Evolutionary conservation across 2,329 filamentous ascomycete genomes (phyloP).

Genomic region (Aaosphaeria arxii): DNA sequence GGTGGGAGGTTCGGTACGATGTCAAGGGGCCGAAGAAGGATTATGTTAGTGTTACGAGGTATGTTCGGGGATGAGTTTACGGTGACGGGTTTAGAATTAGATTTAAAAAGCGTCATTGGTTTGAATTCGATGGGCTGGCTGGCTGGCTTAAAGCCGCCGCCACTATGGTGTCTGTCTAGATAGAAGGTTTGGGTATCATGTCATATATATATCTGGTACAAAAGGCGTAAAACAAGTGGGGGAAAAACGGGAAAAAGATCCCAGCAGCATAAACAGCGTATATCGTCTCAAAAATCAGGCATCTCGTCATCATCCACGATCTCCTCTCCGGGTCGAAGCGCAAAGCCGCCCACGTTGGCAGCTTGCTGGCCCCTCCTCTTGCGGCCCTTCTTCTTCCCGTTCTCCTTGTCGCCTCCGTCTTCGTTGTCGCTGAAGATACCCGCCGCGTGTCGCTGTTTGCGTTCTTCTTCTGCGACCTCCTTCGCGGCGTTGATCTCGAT

Average conservation of each 20-base stretch:
- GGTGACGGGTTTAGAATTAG: no score
- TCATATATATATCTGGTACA: no score
- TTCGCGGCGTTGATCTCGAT: slow-evolving; percentile 35
- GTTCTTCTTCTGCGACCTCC: slow-evolving; percentile 33
- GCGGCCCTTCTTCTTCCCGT: slow-evolving; percentile 17
- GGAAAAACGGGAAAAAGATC: no score
- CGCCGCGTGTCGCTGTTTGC: slow-evolving; percentile 31
- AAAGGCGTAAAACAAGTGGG: no score
- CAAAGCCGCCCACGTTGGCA: slow-evolving; percentile 23
- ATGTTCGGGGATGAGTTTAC: slow-evolving; percentile 4
- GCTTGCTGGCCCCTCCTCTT: slow-evolving; percentile 24
- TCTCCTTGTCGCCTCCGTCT: slow-evolving; percentile 7
- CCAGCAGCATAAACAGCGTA: no score
- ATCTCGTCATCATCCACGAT: slow-evolving; percentile 17
- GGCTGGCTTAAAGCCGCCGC: no score
- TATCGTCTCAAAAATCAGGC: no score
- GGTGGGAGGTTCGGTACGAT: slow-evolving; percentile 38
- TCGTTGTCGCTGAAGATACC: slow-evolving; percentile 20
- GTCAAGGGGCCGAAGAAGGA: slow-evolving; percentile 41
- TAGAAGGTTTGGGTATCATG: no score
- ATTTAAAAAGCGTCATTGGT: no score
- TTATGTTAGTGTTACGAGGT: slow-evolving; percentile 37
- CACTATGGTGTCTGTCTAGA: no score
- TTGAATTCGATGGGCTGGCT: no score
- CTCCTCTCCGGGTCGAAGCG: slow-evolving; percentile 26